These are phyloP conservation scores for Monilinia polystroma DNA, from an alignment of 2,329 filamentous ascomycete genomes.

Conservation along the genomic window DNA sequence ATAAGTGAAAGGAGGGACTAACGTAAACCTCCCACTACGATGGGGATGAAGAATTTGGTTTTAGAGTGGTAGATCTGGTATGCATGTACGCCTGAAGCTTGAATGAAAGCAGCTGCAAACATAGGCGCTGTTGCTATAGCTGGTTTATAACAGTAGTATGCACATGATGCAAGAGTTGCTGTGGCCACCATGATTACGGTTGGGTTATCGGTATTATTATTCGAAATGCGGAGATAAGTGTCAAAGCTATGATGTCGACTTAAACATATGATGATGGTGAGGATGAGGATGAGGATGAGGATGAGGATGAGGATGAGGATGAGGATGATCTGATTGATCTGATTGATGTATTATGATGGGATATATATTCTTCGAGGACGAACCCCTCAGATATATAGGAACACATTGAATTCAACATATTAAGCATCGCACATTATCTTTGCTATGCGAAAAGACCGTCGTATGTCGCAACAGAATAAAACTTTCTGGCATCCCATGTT, in stretches of 20 bases:
- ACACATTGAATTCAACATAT: background rate
- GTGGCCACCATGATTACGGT: conserved; percentile 14
- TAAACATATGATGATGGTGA: too few species aligned
- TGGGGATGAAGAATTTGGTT: conserved; percentile 17
- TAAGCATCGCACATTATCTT: conserved; percentile 11
- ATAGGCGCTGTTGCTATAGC: background rate
- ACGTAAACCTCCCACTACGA: conserved; percentile 10
- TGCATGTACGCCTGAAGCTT: background rate
- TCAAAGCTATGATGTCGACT: background rate
- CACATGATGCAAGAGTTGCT: conserved; percentile 17
- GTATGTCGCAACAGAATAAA: background rate
- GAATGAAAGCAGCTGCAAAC: background rate
- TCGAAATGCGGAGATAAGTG: background rate
- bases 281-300: too few species aligned
- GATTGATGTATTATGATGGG: background rate
- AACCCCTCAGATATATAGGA: background rate
- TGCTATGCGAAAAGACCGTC: conserved; percentile 6
- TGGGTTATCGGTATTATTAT: background rate
- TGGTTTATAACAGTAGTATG: conserved; percentile 19
- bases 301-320: too few species aligned
- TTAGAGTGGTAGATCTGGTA: conserved; percentile 1
- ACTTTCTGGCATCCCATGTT: background rate
- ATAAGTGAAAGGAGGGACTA: background rate
- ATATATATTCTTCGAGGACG: background rate
- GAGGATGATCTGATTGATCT: too few species aligned